phyloP scores from a whole-genome alignment of 306 rosid species.

The Prunus mume region DNA sequence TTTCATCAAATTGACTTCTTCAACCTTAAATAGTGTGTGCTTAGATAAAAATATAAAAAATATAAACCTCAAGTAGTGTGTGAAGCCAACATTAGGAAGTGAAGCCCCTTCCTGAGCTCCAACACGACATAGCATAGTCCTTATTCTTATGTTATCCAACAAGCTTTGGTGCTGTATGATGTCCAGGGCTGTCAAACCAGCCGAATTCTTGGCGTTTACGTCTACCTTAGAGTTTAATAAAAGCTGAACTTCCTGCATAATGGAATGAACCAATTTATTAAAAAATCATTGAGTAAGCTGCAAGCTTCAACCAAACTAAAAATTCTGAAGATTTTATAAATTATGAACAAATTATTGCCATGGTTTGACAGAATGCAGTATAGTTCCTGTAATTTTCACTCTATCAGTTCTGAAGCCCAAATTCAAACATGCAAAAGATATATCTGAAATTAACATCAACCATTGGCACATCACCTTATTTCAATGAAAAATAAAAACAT shows the following conservation, averaged over 20 bases:
- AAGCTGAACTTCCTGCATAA: background rate
- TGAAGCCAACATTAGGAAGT: background rate
- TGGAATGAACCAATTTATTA: background rate
- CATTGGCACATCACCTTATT: no score
- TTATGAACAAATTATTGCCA: no score
- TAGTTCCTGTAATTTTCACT: no score
- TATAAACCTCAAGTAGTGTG: background rate
- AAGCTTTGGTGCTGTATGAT: background rate
- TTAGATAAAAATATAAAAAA: no score
- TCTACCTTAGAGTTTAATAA: background rate
- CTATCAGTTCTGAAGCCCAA: no score
- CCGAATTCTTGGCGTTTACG: background rate
- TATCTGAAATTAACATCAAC: no score
- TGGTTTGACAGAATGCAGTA: no score
- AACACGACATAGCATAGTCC: background rate
- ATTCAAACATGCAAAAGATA: no score
- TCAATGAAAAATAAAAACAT: background rate
- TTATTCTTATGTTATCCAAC: background rate
- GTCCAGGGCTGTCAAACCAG: background rate
- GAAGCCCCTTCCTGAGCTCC: background rate
- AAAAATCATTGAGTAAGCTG: background rate
- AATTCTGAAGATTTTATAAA: no score
- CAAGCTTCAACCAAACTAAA: background rate
- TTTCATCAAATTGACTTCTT: no score
- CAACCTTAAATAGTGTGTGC: background rate